Conservation (phyloP, 257 asterid species). For the Eustoma russellianum region DNA sequence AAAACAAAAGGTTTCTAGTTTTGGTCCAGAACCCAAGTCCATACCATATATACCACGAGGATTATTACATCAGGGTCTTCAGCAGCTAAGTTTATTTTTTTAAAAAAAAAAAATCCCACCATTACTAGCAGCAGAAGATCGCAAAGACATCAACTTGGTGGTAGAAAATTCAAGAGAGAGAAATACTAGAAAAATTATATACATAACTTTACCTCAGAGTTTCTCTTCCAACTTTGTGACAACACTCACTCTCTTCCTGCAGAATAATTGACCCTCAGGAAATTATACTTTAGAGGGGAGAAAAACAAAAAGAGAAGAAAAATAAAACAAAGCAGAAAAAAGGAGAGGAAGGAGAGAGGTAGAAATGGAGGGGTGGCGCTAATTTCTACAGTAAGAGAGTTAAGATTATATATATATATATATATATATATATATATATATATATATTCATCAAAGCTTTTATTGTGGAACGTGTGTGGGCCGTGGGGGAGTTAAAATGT, state of each 20-base stretch:
- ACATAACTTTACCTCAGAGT: constrained; percentile 10
- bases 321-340: constrained; percentile 9
- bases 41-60: not conserved
- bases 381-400: not conserved
- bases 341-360: constrained; percentile 4
- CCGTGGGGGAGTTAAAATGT: too few relatives aligned
- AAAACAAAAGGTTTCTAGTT: too few relatives aligned
- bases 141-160: constrained; percentile 17
- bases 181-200: not conserved
- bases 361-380: constrained; percentile 14
- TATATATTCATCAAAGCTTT: too few relatives aligned
- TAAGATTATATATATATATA: too few relatives aligned
- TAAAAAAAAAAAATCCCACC: too few relatives aligned
- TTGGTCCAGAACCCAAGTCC: too few relatives aligned
- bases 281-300: constrained; percentile 8
- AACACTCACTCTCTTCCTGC: constrained; percentile 18
- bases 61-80: constrained; percentile 2
- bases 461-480: too few relatives aligned
- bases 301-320: constrained; percentile 6
- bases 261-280: constrained; percentile 31
- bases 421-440: too few relatives aligned
- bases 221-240: too few relatives aligned
- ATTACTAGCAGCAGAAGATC: not conserved
- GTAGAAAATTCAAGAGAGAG: not conserved
- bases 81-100: not conserved